Evolutionary conservation across 768 basidiomycete genomes (phyloP), one percentile per base, ranked within the genome.

Genomic region (Trametes cubensis): DNA sequence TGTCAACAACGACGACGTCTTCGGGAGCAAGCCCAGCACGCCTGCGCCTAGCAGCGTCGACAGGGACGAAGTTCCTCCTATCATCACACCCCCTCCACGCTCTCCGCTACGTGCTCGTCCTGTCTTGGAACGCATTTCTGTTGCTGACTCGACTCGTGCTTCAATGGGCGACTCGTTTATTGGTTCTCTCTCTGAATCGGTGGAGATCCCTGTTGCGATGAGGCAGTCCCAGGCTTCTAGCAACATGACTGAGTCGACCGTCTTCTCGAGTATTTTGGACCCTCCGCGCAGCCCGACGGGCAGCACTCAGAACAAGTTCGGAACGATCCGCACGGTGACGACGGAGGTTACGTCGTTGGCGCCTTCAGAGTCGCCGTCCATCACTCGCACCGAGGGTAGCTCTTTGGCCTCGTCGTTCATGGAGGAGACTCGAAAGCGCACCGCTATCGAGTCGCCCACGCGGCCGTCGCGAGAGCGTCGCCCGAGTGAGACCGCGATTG

Each of bases 321-420:
- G 86, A 44, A 94, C 92, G 13, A 85, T 93, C 63, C 81, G 89
- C 68, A 92, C 92, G n/a, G 78, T 87, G 62, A 91, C 86, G 34
- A 94, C 92, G 30, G 91, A 92, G 65, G 80, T 87, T 62, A 94
- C 91, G 20, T 90, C 88, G 41, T 73, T 82, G 41, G 72, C 70
- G 17, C 70, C 72, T 0, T 76, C 78, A 42, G 91, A 90, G 67
- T 75, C 78, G 15, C 86, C 87, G 6, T 89, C 88, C 11, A 76
- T 90, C 55, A 82, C 81, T 21, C 79, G 80, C 38, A 79, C 86
- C n/a, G 89, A 91, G 68, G 90, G 83, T 17, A 86, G 79, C 65
- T 73, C 75, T 38, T 77, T 87, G 55, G 82, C 82, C 18, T 83
- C 83, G 34, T 82, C 83, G 38, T 61, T 86, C 57, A 70, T 70